Base-by-base conservation (phyloP, 768 basidiomycete genomes). In the Podaxis rugospora region DNA sequence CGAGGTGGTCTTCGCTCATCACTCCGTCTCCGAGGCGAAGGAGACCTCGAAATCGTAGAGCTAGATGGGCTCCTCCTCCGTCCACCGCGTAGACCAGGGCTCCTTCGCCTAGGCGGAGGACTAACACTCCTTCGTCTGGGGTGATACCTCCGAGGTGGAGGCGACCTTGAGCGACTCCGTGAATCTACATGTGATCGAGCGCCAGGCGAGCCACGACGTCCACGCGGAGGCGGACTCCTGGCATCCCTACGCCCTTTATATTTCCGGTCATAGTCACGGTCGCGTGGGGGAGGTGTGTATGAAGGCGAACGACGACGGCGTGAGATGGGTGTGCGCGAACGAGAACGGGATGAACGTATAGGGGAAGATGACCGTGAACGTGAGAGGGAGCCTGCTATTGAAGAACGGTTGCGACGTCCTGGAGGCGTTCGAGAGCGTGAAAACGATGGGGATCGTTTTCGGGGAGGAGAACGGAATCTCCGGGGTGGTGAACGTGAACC, bases 141-240 rank as follows among this genome's bases (percentile, higher is more conserved):
- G 36, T 51, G 49, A 61, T 78, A 79, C 42, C 69, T 71, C 35
- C 75, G 73, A 28, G 65, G 55, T 36, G 72, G 75, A 10, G 75
- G 80, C 37, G 78, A 76, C 49, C 78, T 68, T 18, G 80, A 80
- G 5, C 79, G 76, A 46, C 77, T 79, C 23, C 55, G 40, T 16
- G 72, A 74, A 2, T 52, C 69, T 5, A 75, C 74, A 11, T 65
- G 71, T 9, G 75, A 73, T 23, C 69, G 66, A 25, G 67, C 60
- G n/a, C 67, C 42, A 27, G 76, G 75, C 27, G 79, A 79, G 9
- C 79, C 63, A 42, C 79, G 75, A 27, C 80, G 77, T 28, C 78
- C 73, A 6, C 83, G 76, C 21, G 76, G 66, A 37, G 80, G 84
- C 0, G 86, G 88, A 67, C 84, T 86, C 50, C 84, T 83, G 62